phyloP scores from a whole-genome alignment of 768 basidiomycete species.

The Rhodotorula kratochvilovae region DNA sequence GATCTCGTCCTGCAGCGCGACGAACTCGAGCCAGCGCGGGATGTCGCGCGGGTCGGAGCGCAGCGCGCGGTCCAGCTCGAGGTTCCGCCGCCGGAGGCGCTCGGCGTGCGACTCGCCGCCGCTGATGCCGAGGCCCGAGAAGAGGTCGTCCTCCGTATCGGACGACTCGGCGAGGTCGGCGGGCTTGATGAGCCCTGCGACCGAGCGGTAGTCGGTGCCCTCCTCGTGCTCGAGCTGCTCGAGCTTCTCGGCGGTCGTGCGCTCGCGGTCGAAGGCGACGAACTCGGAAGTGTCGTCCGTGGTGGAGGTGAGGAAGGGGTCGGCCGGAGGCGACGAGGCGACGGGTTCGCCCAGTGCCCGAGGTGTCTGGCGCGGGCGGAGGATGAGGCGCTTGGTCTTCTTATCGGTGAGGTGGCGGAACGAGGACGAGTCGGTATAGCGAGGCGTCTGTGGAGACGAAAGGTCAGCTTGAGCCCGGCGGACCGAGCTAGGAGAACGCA shows the following conservation, averaged over 20 bases:
- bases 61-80: conserved; percentile 42
- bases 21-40: conserved; percentile 46
- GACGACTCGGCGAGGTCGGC: conserved; percentile 13
- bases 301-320: neutral
- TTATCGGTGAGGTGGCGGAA: conserved; percentile 21
- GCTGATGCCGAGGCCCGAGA: conserved; percentile 20
- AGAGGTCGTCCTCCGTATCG: conserved; percentile 21
- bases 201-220: conserved; percentile 41
- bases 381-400: conserved; percentile 29
- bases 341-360: conserved; percentile 21
- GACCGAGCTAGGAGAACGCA: neutral
- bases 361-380: conserved; percentile 10
- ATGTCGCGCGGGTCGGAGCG: conserved; percentile 42
- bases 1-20: conserved; percentile 40
- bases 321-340: neutral
- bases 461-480: neutral
- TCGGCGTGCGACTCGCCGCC: conserved; percentile 44
- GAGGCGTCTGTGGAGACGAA: conserved; percentile 15
- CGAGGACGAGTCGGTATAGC: conserved; percentile 34
- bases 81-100: conserved; percentile 35
- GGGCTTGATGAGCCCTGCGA: conserved; percentile 35
- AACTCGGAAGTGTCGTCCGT: conserved; percentile 10
- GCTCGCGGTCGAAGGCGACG: conserved; percentile 23
- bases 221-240: conserved; percentile 36
- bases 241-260: conserved; percentile 5